Base-by-base conservation (phyloP, 768 basidiomycete species). In the Boletus pseudo-olivaceus region DNA sequence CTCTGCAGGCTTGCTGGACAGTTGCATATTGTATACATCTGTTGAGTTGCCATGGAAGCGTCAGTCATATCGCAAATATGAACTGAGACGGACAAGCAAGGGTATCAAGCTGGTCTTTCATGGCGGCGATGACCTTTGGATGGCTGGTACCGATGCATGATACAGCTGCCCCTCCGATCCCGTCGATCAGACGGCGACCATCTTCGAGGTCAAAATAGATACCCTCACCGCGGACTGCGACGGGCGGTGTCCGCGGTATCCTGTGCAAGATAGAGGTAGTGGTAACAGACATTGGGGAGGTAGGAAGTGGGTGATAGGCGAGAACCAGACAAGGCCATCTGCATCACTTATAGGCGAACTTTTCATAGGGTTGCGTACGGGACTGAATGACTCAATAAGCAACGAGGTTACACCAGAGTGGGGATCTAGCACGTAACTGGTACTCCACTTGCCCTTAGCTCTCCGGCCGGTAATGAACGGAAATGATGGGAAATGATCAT, bases 11-110 rank as follows among this genome's bases (percentile, higher is more conserved):
- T 83, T 77, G 59, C 84, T 93, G 8, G 89, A 85, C 20, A 92
- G 67, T 65, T 93, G 90, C 82, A 90, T 85, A 58, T 88, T 92
- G 65, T 92, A 94, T 6, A 90, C 86, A 78, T 93, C 91, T 92
- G 49, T 32, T 30, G 29, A 5, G 44, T 23, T 10, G 26, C 11
- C 42, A n/a, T 39, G 23, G 4, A 23, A 4, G 15, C 0, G 8
- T 51, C 37, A 56, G 35, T 40, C 38, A 37, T 29, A 14, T 34
- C 19, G 15, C 51, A 42, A 11, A 49, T 42, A 42, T 29, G 20
- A 34, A 32, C 35, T 11, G 0, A 34, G 4, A 75, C 85, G 48
- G 60, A 91, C 90, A 93, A 20, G 88, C 76, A 39, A 93, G 72
- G 61, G 82, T 83, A 69, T 90, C 89, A n/a, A 87, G 75, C 61